These are phyloP conservation scores for Tephrocybe sp. DNA, from an alignment of 768 basidiomycete species.

Conservation along the genomic window DNA sequence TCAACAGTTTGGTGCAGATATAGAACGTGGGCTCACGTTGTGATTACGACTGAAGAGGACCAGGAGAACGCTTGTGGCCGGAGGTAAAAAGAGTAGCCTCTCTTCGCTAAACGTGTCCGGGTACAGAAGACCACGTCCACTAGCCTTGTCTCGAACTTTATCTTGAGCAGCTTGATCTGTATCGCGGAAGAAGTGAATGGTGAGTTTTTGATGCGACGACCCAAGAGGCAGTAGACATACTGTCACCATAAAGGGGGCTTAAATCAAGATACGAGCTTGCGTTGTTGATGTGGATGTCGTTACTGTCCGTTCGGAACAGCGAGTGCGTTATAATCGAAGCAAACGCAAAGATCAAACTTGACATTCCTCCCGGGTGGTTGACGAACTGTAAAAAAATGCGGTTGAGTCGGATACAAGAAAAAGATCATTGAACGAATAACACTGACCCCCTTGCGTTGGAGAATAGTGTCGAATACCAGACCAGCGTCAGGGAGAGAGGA, in stretches of 20 bases:
- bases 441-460: conserved; percentile 36
- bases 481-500: conserved; percentile 51
- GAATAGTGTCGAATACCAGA: conserved; percentile 57
- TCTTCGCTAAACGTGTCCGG: conserved; percentile 54
- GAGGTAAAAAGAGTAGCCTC: conserved; percentile 52
- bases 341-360: conserved; percentile 63
- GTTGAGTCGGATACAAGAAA: background rate
- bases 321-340: conserved; percentile 62
- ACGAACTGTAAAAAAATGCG: conserved; percentile 9
- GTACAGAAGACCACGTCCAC: conserved; percentile 47
- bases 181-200: too few species aligned
- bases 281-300: conserved; percentile 45
- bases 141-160: conserved; percentile 42
- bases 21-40: conserved; percentile 47
- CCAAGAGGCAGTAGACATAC: conserved; percentile 19
- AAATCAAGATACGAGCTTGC: conserved; percentile 57
- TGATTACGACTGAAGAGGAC: conserved; percentile 58
- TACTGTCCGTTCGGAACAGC: conserved; percentile 47
- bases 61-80: conserved; percentile 49
- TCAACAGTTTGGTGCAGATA: too few species aligned
- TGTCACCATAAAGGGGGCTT: conserved; percentile 51
- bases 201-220: too few species aligned
- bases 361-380: conserved; percentile 55
- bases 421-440: conserved; percentile 5
- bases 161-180: conserved; percentile 36